phyloP scores from a whole-genome alignment of 768 basidiomycete genomes.

The Tephrocybe rancida region DNA sequence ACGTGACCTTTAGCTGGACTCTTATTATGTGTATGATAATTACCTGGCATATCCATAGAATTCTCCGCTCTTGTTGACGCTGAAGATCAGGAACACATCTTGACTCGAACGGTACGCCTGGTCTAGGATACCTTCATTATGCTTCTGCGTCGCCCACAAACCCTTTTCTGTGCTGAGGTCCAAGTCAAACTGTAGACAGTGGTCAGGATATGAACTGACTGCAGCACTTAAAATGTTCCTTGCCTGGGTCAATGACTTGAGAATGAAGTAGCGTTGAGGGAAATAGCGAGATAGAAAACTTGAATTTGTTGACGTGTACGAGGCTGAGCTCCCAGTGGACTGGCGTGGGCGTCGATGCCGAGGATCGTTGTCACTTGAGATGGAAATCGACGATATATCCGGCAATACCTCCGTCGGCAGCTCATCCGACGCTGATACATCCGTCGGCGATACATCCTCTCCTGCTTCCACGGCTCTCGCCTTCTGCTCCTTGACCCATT shows the following conservation, averaged over 20 bases:
- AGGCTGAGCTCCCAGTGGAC: slow-evolving; percentile 66
- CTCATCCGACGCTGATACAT: slow-evolving; percentile 23
- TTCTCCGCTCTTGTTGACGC: slow-evolving; percentile 92
- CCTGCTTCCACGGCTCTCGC: slow-evolving; percentile 29
- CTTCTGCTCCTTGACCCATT: slow-evolving; percentile 74
- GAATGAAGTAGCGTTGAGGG: slow-evolving; percentile 89
- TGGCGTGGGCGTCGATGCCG: slow-evolving; percentile 26
- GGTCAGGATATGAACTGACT: too few species aligned
- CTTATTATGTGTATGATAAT: slow-evolving; percentile 15
- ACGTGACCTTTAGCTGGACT: slow-evolving; percentile 2
- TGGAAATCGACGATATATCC: slow-evolving; percentile 29
- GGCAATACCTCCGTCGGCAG: slow-evolving; percentile 27
- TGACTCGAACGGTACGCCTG: slow-evolving; percentile 91
- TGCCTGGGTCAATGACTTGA: slow-evolving; percentile 86
- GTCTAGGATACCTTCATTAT: slow-evolving; percentile 90
- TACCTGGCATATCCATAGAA: slow-evolving; percentile 93
- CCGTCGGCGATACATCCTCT: not conserved
- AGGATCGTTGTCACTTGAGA: slow-evolving; percentile 46
- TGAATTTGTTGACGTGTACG: slow-evolving; percentile 82
- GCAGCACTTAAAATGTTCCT: slow-evolving; percentile 17
- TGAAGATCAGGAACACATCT: slow-evolving; percentile 88
- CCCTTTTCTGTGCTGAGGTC: slow-evolving; percentile 79
- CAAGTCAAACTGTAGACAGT: slow-evolving; percentile 60
- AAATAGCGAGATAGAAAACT: slow-evolving; percentile 77
- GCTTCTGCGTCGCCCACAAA: slow-evolving; percentile 90